Percentiles rank a stretch among this genome's conserved stretches.
Evolutionary conservation across 106 monocot genomes (phyloP).

Genomic region (Dactylorhiza incarnata): DNA sequence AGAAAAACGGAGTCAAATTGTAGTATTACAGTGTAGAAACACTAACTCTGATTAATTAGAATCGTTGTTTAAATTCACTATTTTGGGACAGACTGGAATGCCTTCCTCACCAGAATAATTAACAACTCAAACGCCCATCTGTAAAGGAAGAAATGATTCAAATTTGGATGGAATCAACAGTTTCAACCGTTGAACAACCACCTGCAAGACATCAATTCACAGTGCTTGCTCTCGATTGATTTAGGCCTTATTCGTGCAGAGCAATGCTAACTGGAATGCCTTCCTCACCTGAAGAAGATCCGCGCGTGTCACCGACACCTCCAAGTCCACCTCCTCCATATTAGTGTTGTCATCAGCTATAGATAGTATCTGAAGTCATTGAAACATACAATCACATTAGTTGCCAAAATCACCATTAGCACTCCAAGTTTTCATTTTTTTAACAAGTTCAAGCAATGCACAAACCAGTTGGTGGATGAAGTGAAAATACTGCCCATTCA

Average conservation of each 20-base stretch:
- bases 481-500: no score
- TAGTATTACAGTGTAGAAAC: background rate
- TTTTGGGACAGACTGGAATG: background rate
- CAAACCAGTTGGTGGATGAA: constrained; percentile 89
- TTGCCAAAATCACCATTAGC: background rate
- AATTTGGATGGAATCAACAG: no score
- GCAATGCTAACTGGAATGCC: constrained; percentile 82
- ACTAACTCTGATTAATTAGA: background rate
- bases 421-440: background rate
- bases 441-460: background rate
- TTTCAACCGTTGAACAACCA: no score
- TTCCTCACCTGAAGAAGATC: constrained; percentile 59
- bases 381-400: background rate
- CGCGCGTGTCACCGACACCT: constrained; percentile 83
- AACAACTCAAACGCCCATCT: background rate
- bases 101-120: background rate
- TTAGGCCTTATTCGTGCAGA: constrained; percentile 93
- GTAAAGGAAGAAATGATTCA: background rate
- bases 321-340: constrained; percentile 89
- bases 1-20: no score
- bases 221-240: no score
- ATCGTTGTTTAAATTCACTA: background rate
- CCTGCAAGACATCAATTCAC: no score
- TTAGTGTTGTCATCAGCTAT: constrained; percentile 93
- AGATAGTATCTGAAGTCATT: constrained; percentile 52